These are phyloP conservation scores for Phenoliferia sp. DNA, from an alignment of 1,284 basidiomycete genomes.

Conservation along the genomic window DNA sequence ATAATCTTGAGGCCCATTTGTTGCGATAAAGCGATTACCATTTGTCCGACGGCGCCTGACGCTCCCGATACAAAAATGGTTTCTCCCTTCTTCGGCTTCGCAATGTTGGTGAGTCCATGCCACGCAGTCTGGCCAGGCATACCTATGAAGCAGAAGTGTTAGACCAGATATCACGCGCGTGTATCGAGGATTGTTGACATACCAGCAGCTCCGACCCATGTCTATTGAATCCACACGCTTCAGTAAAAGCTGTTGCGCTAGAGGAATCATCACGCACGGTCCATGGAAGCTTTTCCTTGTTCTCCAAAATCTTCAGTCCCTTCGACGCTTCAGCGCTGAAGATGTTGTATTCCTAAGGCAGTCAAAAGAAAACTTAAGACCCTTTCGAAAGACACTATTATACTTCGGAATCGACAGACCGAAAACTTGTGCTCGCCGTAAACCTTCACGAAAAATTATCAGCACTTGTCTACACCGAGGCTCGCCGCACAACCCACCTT, in stretches of 20 bases:
- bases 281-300: conserved; percentile 25
- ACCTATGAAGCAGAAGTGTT: too few relatives aligned
- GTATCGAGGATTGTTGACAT: too few relatives aligned
- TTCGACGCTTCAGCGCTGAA: conserved; percentile 9
- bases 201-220: conserved; percentile 45
- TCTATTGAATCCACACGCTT: conserved; percentile 3
- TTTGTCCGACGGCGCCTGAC: conserved; percentile 32
- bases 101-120: conserved; percentile 38
- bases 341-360: conserved; percentile 24
- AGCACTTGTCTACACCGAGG: too few relatives aligned
- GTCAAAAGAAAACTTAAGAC: too few relatives aligned
- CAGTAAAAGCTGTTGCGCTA: conserved; percentile 44
- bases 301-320: conserved; percentile 19
- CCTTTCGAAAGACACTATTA: too few relatives aligned
- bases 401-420: too few relatives aligned
- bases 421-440: conserved; percentile 21
- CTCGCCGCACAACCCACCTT: too few relatives aligned
- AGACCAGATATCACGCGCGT: too few relatives aligned
- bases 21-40: conserved; percentile 30
- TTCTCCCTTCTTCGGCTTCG: conserved; percentile 71
- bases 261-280: conserved; percentile 50
- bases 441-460: too few relatives aligned
- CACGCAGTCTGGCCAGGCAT: conserved; percentile 26
- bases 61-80: conserved; percentile 53
- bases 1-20: conserved; percentile 59